phyloP scores from a whole-genome alignment of 2,329 filamentous ascomycete genomes.

The Alternaria sp. region DNA sequence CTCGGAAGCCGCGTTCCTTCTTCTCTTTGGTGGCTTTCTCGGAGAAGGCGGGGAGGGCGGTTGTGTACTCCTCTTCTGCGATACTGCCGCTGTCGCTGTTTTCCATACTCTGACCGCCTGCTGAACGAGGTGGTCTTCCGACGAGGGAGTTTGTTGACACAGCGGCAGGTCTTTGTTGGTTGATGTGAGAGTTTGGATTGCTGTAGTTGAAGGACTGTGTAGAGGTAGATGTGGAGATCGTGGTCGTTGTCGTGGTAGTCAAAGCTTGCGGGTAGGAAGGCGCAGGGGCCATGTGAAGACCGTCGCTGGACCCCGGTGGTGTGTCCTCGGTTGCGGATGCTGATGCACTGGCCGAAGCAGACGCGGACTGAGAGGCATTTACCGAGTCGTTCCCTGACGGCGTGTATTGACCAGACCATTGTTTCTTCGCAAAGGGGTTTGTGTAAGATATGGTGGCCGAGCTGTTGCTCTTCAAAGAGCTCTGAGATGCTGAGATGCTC shows the following conservation, averaged over 20 bases:
- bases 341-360: slow-evolving; percentile 39
- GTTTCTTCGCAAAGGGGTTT: slow-evolving; percentile 34
- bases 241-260: slow-evolving; percentile 30
- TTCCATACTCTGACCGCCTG: slow-evolving; percentile 36
- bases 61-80: slow-evolving; percentile 47
- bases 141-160: slow-evolving; percentile 26
- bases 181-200: slow-evolving; percentile 37
- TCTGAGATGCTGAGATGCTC: slow-evolving; percentile 43
- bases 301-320: slow-evolving; percentile 46
- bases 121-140: slow-evolving; percentile 34
- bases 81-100: slow-evolving; percentile 45
- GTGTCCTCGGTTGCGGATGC: slow-evolving; percentile 45
- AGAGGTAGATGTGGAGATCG: slow-evolving; percentile 14
- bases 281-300: slow-evolving; percentile 41
- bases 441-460: slow-evolving; percentile 30
- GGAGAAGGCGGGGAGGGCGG: slow-evolving; percentile 45
- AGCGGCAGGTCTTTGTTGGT: slow-evolving; percentile 22
- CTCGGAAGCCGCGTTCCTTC: slow-evolving; percentile 49
- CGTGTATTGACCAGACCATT: slow-evolving; percentile 28
- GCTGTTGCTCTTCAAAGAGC: slow-evolving; percentile 37
- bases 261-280: slow-evolving; percentile 40
- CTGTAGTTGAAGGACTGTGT: slow-evolving; percentile 23
- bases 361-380: slow-evolving; percentile 34
- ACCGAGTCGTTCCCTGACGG: slow-evolving; percentile 34
- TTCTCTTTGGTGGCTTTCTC: slow-evolving; percentile 42